phyloP scores from a whole-genome alignment of 192 early-diverging fungal species.

The Backusella westeae region DNA sequence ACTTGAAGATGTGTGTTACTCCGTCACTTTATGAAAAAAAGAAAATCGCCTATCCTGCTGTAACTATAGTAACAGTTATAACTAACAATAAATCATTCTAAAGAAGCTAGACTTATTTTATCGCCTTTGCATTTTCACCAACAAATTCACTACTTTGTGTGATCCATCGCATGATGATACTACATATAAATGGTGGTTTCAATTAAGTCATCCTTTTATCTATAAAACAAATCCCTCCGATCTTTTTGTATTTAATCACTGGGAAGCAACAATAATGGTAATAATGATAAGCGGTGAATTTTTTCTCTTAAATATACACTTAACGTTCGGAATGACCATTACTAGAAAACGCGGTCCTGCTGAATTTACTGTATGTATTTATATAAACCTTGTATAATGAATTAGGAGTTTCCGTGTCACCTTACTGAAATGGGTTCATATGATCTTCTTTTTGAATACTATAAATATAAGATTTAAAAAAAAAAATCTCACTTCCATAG shows the following conservation, averaged over 20 bases:
- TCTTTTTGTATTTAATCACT: not conserved
- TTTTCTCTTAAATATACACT: not conserved
- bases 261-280: not conserved
- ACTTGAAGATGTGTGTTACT: not conserved
- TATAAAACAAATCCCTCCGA: not conserved
- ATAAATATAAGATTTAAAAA: not conserved
- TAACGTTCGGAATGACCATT: not conserved
- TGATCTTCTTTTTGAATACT: not conserved
- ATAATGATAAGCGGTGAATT: not conserved
- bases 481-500: not conserved
- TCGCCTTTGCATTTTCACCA: not conserved
- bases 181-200: not conserved
- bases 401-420: not conserved
- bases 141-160: not conserved
- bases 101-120: not conserved
- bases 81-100: not conserved
- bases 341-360: not conserved
- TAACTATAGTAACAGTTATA: not conserved
- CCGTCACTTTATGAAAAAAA: not conserved
- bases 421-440: not conserved
- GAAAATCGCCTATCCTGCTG: not conserved
- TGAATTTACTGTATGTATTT: not conserved
- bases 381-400: not conserved
- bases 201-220: not conserved
- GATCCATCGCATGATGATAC: not conserved